Evolutionary conservation across 257 asterid genomes (phyloP).

Genomic region (Paulownia fortunei): DNA sequence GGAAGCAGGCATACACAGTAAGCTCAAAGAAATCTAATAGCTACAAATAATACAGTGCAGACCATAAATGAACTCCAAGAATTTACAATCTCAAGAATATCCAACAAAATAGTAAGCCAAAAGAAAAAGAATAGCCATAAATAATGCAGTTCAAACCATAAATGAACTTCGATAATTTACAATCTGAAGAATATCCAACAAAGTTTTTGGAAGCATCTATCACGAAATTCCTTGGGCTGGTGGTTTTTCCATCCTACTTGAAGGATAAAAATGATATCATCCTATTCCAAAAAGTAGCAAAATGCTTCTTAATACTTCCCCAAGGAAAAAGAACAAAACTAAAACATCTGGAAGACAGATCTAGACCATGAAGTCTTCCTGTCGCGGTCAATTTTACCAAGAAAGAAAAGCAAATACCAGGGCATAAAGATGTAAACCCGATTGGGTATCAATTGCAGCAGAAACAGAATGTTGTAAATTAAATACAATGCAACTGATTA

Average conservation of each 20-base stretch:
- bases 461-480: not conserved
- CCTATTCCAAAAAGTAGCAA: not conserved
- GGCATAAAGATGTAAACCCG: conserved; percentile 8
- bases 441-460: conserved; percentile 19
- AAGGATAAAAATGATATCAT: conserved; percentile 9
- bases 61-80: not conserved
- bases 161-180: not conserved
- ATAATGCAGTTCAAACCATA: not conserved
- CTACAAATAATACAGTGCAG: not conserved
- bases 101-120: not conserved
- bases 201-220: not conserved
- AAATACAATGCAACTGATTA: not conserved
- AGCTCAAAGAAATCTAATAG: not conserved
- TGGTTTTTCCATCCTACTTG: not conserved
- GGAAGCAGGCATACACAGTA: not conserved
- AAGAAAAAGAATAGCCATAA: not conserved
- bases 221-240: not conserved
- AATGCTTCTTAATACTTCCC: not conserved
- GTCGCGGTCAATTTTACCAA: conserved; percentile 1
- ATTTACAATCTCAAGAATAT: conserved; percentile 9
- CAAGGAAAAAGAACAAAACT: not conserved
- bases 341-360: not conserved
- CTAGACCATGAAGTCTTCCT: conserved; percentile 7
- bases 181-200: conserved; percentile 9
- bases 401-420: not conserved